Evolutionary conservation across 2,329 filamentous ascomycete genomes (phyloP).

Genomic region (Pseudogymnoascus sp.): DNA sequence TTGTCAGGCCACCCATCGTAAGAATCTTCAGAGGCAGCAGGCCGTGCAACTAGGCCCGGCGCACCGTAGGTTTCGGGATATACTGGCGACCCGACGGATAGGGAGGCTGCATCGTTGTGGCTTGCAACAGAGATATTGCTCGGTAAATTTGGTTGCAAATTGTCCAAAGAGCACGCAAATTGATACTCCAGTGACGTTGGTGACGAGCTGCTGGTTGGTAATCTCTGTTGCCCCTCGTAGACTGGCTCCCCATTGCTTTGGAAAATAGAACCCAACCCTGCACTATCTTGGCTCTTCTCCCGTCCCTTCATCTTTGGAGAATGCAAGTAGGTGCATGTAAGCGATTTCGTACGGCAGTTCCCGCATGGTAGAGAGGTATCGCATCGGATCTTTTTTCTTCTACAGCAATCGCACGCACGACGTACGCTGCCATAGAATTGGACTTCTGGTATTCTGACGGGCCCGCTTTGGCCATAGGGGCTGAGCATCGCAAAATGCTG

Average conservation of each 20-base stretch:
- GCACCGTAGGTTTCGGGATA: neutral
- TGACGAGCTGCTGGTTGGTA: neutral
- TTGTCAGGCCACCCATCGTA: neutral
- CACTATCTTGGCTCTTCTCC: conserved; percentile 12
- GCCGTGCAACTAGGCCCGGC: neutral
- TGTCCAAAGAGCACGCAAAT: neutral
- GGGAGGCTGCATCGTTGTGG: neutral
- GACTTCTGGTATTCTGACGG: neutral
- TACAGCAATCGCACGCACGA: conserved; percentile 29
- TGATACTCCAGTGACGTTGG: neutral
- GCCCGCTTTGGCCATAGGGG: neutral
- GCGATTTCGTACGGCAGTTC: conserved; percentile 21
- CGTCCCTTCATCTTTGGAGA: conserved; percentile 30
- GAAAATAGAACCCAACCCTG: neutral
- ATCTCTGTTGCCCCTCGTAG: neutral
- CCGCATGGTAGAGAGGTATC: conserved; percentile 25
- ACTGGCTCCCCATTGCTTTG: neutral
- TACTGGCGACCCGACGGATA: neutral
- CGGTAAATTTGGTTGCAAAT: neutral
- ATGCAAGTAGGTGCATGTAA: conserved; percentile 27
- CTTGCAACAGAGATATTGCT: neutral
- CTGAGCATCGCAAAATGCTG: neutral
- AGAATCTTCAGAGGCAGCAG: neutral
- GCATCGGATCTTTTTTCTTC: conserved; percentile 27
- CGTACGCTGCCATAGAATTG: neutral